Percentiles rank a stretch among this genome's conserved stretches.
These are phyloP conservation scores for Annulohypoxylon bovei DNA, from an alignment of 495 filamentous ascomycete species.

Conservation along the genomic window DNA sequence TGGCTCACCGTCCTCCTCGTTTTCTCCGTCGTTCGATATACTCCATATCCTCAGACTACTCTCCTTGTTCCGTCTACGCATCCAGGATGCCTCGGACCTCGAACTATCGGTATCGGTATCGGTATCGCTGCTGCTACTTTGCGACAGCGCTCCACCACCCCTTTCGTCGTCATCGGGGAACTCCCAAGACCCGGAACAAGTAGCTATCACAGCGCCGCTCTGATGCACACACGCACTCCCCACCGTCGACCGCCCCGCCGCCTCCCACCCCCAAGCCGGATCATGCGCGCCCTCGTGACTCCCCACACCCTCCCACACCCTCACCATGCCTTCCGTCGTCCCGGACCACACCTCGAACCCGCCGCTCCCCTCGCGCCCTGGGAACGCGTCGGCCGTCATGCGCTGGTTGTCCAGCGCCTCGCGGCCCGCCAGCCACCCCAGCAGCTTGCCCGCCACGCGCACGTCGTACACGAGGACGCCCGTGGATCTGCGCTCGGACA, in stretches of 20 bases:
- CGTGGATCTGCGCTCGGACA: slow-evolving; percentile 82
- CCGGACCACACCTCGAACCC: slow-evolving; percentile 87
- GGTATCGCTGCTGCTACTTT: slow-evolving; percentile 8
- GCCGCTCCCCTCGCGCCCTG: slow-evolving; percentile 50
- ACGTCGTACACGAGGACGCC: slow-evolving; percentile 86
- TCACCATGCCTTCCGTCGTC: slow-evolving; percentile 78
- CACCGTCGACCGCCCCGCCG: slow-evolving; percentile 67
- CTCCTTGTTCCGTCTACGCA: slow-evolving; percentile 52
- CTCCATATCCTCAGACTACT: slow-evolving; percentile 76
- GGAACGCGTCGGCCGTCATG: slow-evolving; percentile 76
- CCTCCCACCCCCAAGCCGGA: slow-evolving; percentile 67
- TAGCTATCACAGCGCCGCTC: slow-evolving; percentile 74
- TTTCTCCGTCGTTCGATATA: slow-evolving; percentile 35
- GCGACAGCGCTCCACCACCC: slow-evolving; percentile 11
- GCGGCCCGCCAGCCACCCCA: slow-evolving; percentile 77
- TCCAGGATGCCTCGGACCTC: slow-evolving; percentile 31
- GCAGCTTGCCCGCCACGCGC: slow-evolving; percentile 71
- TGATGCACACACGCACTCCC: slow-evolving; percentile 73
- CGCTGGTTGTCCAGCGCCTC: slow-evolving; percentile 79
- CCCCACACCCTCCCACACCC: slow-evolving; percentile 75
- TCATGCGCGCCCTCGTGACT: slow-evolving; percentile 62
- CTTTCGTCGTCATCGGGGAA: slow-evolving; percentile 38
- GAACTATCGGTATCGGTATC: slow-evolving; percentile 9
- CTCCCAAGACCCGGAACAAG: slow-evolving; percentile 71
- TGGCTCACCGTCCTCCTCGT: slow-evolving; percentile 9